Evolutionary conservation across 345 rosid genomes (phyloP).

Genomic region (Iberis pinnata): DNA sequence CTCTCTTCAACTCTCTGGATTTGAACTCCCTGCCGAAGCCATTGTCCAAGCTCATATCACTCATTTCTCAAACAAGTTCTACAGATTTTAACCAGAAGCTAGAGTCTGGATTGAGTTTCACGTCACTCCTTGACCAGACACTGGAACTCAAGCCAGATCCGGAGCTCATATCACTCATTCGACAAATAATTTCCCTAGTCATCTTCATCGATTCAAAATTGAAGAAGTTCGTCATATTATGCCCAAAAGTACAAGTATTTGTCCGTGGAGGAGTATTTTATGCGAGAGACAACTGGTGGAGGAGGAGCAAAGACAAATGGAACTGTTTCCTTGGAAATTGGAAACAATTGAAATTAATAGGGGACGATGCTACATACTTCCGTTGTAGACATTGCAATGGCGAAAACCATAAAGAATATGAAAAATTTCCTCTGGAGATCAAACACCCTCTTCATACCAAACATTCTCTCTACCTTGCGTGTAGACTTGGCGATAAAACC

Average conservation of each 20-base stretch:
- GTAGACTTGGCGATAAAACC: no score
- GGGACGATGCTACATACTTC: no score
- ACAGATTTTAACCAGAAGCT: neutral
- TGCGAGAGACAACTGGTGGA: accelerated
- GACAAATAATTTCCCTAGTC: neutral
- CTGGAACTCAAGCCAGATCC: neutral
- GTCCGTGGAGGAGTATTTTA: neutral
- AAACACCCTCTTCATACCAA: no score
- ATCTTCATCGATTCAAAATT: neutral
- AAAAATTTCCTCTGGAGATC: no score
- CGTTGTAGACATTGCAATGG: no score
- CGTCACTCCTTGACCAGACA: neutral
- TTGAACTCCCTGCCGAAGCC: neutral
- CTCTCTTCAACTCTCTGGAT: neutral
- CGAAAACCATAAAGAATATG: no score
- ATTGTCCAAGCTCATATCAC: neutral
- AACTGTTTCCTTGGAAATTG: neutral
- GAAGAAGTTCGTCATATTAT: neutral
- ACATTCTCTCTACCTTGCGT: no score
- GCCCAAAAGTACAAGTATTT: neutral
- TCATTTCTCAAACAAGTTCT: neutral
- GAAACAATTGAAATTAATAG: no score
- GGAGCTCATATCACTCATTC: neutral
- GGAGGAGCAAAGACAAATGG: neutral
- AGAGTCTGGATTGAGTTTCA: neutral